A percentile compares a stretch with the other conserved stretches of the same genome.
Evolutionary conservation across 1,139 yeast genomes (phyloP).

Genomic region (Candida mesenterica): DNA sequence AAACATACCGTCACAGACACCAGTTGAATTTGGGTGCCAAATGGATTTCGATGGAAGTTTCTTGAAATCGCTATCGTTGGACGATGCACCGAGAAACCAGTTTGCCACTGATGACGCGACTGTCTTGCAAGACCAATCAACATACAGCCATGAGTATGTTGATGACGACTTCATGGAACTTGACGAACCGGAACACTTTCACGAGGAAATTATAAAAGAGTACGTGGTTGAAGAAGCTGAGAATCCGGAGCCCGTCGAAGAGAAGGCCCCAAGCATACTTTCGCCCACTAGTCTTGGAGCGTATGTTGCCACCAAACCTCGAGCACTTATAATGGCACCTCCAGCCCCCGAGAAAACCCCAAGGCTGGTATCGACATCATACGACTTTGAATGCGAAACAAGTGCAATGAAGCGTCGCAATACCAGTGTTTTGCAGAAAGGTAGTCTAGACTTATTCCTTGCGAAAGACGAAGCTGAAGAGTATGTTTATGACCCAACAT

Average conservation of each 20-base stretch:
- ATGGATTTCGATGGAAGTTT: conserved; percentile 26
- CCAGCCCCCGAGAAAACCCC: conserved; percentile 2
- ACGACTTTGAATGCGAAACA: conserved; percentile 27
- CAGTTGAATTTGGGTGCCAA: no score
- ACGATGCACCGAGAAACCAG: conserved; percentile 15
- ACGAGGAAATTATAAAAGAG: not conserved
- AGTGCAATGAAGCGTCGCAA: conserved; percentile 15
- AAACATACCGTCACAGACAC: no score
- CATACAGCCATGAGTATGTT: conserved; percentile 6
- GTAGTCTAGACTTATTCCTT: conserved; percentile 12
- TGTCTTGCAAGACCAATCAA: conserved; percentile 1
- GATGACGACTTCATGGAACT: conserved; percentile 18
- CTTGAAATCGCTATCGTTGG: conserved; percentile 26
- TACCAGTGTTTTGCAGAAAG: conserved; percentile 7
- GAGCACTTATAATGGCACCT: conserved; percentile 26
- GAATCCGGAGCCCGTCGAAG: conserved; percentile 4
- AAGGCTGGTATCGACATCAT: not conserved
- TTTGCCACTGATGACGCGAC: not conserved
- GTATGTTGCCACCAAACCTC: conserved; percentile 32
- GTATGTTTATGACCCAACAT: conserved; percentile 21
- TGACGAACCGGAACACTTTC: conserved; percentile 11
- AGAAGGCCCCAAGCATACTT: conserved; percentile 14
- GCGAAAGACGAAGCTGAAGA: conserved; percentile 16
- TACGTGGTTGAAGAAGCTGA: not conserved
- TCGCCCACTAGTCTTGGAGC: conserved; percentile 44